Percentiles rank a stretch among this genome's conserved stretches.
These are phyloP conservation scores for Symbiotaphrina buchneri DNA, from an alignment of 495 filamentous ascomycete genomes.

Conservation along the genomic window DNA sequence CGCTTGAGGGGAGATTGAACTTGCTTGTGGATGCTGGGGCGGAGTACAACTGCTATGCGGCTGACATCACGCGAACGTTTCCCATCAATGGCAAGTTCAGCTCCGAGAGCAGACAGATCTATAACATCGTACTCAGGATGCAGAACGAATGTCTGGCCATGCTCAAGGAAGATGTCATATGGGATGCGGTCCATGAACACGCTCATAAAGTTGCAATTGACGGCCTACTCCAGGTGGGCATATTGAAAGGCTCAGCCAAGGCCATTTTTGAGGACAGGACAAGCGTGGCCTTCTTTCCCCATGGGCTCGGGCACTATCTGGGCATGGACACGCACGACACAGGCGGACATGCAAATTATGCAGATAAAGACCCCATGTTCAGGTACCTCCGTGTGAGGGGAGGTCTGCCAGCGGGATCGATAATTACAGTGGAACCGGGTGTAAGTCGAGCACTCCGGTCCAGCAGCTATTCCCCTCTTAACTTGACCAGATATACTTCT, in stretches of 20 bases:
- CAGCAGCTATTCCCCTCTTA: not conserved
- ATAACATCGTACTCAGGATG: constrained; percentile 74
- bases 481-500: constrained; percentile 57
- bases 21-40: constrained; percentile 68
- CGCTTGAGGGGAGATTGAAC: constrained; percentile 42
- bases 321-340: constrained; percentile 93
- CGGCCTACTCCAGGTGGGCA: constrained; percentile 52
- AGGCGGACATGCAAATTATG: constrained; percentile 70
- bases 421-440: constrained; percentile 82
- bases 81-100: constrained; percentile 60
- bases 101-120: constrained; percentile 50
- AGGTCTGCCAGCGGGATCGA: constrained; percentile 44
- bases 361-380: constrained; percentile 67
- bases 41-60: constrained; percentile 60
- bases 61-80: constrained; percentile 80
- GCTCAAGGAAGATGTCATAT: constrained; percentile 53
- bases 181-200: constrained; percentile 62
- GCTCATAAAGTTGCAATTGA: constrained; percentile 69
- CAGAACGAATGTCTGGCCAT: constrained; percentile 50
- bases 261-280: constrained; percentile 54
- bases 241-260: constrained; percentile 37
- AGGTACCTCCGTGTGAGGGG: constrained; percentile 67
- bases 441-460: constrained; percentile 26
- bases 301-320: constrained; percentile 78
- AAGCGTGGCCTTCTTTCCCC: constrained; percentile 77